Evolutionary conservation across 257 asterid genomes (phyloP), one percentile per base, ranked within the genome.

Genomic region (Sherardia arvensis): DNA sequence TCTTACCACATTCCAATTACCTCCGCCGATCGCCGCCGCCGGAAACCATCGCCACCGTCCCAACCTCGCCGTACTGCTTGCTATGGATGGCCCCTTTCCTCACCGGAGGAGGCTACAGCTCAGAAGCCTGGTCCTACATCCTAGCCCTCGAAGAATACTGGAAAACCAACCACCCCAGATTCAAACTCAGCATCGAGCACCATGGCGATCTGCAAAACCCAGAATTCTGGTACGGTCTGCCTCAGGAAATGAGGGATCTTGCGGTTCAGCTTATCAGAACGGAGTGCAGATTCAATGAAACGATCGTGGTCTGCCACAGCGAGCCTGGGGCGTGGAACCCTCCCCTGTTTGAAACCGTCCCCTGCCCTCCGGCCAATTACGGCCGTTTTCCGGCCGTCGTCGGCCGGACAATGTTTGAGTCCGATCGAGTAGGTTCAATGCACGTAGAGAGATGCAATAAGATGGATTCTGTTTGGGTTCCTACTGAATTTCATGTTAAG

Each of bases 241-340:
- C 98, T 4, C 7, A 20, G n/a, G 90, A 83, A 29, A 83, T 80
- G 83, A 81, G 84, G 62, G 64, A 74, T 10, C 80, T 86, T 40
- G 96, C 87, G 7, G 4, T 79, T 55, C 69, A 79, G 77, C 83
- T 88, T 49, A 40, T 81, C 66, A 78, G 72, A n/a, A 76, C 79
- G 34, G 40, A 70, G 10, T 91, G 98, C 65, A 64, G 67, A 61
- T 38, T 68, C 57, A 74, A 88, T 69, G 87, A 81, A 65, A 91
- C 94, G 27, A 56, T 86, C 65, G 95, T 86, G 21, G 70, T 91
- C 23, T 91, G 98, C 72, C 98, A 91, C 64, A 91, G 96, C 69
- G 98, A 91, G 62, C 98, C 98, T 1, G 98, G 98, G 70, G 96
- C 95, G 62, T 91, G 96, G 98, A 62, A 80, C 27, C 98, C 98